Conservation (phyloP, 495 filamentous ascomycete genomes). For the Chaetomium tenue region DNA sequence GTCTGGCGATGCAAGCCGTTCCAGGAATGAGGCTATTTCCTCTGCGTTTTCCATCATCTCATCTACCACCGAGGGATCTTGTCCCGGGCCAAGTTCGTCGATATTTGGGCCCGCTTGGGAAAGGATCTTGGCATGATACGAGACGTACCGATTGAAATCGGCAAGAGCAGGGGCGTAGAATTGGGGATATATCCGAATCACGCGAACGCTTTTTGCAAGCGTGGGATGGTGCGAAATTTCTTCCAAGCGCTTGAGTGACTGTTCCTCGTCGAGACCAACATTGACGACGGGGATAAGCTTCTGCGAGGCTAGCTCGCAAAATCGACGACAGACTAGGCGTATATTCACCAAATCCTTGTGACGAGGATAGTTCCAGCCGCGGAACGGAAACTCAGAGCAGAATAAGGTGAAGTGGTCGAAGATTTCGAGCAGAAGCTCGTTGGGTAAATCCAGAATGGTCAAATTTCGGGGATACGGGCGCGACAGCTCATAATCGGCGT, state of each 20-base stretch:
- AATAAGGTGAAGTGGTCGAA: no score
- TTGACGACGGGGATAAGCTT: slow-evolving; percentile 16
- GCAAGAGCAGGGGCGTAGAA: not conserved
- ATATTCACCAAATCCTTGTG: no score
- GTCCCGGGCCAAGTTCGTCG: no score
- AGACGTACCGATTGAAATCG: slow-evolving; percentile 4
- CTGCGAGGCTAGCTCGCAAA: slow-evolving; percentile 13
- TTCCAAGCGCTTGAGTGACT: slow-evolving; percentile 20
- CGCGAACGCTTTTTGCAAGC: slow-evolving; percentile 21
- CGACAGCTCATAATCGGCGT: no score
- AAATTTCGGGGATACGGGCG: no score
- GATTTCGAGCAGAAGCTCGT: no score
- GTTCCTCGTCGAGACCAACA: slow-evolving; percentile 4
- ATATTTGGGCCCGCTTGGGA: not conserved
- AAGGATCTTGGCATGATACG: no score
- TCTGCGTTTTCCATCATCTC: not conserved
- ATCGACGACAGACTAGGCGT: slow-evolving; percentile 22
- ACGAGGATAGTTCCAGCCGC: slow-evolving; percentile 11
- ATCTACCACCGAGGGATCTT: no score
- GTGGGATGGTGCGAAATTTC: slow-evolving; percentile 20
- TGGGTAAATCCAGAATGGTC: no score
- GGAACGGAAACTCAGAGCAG: no score
- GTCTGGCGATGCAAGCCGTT: not conserved
- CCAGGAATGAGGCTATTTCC: not conserved
- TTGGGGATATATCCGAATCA: slow-evolving; percentile 9